A percentile compares a stretch with the other conserved stretches of the same genome.
Evolutionary conservation across 495 filamentous ascomycete genomes (phyloP).

Genomic region (Talaromyces thailandensis): DNA sequence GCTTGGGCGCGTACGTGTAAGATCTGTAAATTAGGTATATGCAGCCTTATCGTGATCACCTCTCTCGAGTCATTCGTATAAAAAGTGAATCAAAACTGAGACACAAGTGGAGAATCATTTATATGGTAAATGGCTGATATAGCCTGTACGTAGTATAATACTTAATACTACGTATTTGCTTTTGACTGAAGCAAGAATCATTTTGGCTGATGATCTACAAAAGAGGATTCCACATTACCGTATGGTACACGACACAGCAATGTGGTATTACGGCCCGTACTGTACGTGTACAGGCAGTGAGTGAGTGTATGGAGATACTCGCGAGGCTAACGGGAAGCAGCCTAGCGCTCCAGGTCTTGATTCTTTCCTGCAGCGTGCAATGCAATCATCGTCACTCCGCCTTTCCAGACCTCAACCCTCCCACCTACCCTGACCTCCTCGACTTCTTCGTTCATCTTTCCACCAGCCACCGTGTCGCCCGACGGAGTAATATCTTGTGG

Average conservation of each 20-base stretch:
- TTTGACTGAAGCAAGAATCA: background rate
- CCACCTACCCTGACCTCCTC: no score
- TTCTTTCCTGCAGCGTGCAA: background rate
- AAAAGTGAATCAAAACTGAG: no score
- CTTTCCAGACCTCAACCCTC: background rate
- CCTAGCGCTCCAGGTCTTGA: background rate
- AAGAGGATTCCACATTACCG: background rate
- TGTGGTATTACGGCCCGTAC: background rate
- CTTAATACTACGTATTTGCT: no score
- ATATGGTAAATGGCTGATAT: background rate
- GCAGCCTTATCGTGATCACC: background rate
- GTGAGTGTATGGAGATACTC: background rate
- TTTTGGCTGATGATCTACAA: background rate
- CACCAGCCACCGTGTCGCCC: background rate
- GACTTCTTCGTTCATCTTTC: background rate
- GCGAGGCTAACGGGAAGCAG: background rate
- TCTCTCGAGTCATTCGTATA: no score
- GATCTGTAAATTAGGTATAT: background rate
- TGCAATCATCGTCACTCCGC: conserved; percentile 1
- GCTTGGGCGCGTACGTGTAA: background rate
- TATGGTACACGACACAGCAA: background rate
- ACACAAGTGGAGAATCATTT: no score
- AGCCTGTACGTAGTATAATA: no score
- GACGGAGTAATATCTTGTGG: background rate
- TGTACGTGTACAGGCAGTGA: no score